Percentiles rank a stretch among this genome's conserved stretches.
Evolutionary conservation across 2,329 filamentous ascomycete species (phyloP).

Genomic region (Elsinoe australis): DNA sequence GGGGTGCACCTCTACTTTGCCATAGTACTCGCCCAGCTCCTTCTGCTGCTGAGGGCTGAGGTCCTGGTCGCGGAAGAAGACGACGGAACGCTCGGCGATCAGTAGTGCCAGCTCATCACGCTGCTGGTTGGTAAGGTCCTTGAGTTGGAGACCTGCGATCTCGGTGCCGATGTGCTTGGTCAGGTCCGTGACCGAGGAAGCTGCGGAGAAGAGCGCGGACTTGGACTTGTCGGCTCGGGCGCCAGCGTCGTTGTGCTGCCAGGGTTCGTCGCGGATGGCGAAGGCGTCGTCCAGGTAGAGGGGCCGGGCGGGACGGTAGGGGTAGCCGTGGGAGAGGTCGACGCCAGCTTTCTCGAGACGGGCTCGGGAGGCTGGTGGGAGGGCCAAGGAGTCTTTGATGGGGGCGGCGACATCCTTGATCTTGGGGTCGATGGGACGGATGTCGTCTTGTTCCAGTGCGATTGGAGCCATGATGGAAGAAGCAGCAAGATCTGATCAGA

Average conservation of each 20-base stretch:
- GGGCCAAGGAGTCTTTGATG: slow-evolving; percentile 55
- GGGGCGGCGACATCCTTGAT: slow-evolving; percentile 58
- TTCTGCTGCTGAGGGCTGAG: slow-evolving; percentile 56
- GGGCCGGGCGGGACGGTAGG: slow-evolving; percentile 59
- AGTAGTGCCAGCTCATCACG: slow-evolving; percentile 55
- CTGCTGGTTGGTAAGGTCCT: slow-evolving; percentile 52
- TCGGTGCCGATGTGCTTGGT: slow-evolving; percentile 58
- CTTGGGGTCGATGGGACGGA: slow-evolving; percentile 44
- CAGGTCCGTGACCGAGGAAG: slow-evolving; percentile 55
- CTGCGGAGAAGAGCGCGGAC: slow-evolving; percentile 52
- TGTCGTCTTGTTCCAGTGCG: slow-evolving; percentile 28
- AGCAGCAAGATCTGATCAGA: too few relatives aligned
- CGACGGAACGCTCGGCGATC: slow-evolving; percentile 57
- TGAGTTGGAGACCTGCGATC: slow-evolving; percentile 56
- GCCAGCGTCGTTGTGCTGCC: slow-evolving; percentile 52
- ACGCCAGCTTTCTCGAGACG: slow-evolving; percentile 61
- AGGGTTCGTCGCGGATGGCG: slow-evolving; percentile 48
- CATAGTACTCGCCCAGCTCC: slow-evolving; percentile 55
- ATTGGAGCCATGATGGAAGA: slow-evolving; percentile 46
- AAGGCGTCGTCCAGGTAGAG: slow-evolving; percentile 63
- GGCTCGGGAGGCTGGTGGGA: slow-evolving; percentile 51
- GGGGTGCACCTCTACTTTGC: slow-evolving; percentile 62
- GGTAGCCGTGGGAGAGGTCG: slow-evolving; percentile 62
- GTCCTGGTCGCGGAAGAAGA: slow-evolving; percentile 59
- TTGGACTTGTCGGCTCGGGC: slow-evolving; percentile 50